Evolutionary conservation across 495 filamentous ascomycete genomes (phyloP).

Genomic region (Diplogelasinospora grovesii): DNA sequence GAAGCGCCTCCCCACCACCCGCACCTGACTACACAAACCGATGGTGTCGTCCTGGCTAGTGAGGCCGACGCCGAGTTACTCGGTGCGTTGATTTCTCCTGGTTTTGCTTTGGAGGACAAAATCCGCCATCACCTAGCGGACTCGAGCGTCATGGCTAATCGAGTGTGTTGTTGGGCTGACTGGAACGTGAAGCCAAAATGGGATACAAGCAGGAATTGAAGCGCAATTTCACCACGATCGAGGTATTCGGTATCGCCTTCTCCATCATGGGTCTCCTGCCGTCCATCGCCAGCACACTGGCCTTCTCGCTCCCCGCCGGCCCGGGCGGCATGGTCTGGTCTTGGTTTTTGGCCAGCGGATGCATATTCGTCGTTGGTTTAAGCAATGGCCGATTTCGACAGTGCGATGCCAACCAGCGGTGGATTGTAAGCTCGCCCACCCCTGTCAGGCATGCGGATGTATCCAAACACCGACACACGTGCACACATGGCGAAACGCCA

Average conservation of each 20-base stretch:
- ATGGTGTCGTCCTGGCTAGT: slow-evolving; percentile 13
- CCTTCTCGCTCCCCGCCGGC: slow-evolving; percentile 60
- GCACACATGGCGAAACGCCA: too few species aligned
- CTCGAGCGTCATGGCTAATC: too few species aligned
- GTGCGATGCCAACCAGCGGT: slow-evolving; percentile 64
- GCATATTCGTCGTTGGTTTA: slow-evolving; percentile 60
- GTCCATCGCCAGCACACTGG: slow-evolving; percentile 59
- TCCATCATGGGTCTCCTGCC: slow-evolving; percentile 69
- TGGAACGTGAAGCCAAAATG: slow-evolving; percentile 43
- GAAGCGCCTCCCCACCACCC: slow-evolving; percentile 4
- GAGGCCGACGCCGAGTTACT: slow-evolving; percentile 26
- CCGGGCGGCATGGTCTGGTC: slow-evolving; percentile 66
- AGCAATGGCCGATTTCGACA: slow-evolving; percentile 66
- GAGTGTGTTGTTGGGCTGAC: too few species aligned
- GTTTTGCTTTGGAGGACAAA: too few species aligned
- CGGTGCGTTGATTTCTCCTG: slow-evolving; percentile 11
- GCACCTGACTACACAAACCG: slow-evolving; percentile 3
- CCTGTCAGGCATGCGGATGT: too few species aligned
- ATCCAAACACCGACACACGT: too few species aligned
- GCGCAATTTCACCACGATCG: slow-evolving; percentile 57
- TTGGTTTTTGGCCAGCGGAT: slow-evolving; percentile 55
- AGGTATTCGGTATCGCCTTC: slow-evolving; percentile 67
- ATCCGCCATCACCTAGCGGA: too few species aligned
- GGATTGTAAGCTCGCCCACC: slow-evolving; percentile 44
- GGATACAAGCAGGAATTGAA: slow-evolving; percentile 68